phyloP scores from a whole-genome alignment of 345 rosid species.

The Microcos paniculata region DNA sequence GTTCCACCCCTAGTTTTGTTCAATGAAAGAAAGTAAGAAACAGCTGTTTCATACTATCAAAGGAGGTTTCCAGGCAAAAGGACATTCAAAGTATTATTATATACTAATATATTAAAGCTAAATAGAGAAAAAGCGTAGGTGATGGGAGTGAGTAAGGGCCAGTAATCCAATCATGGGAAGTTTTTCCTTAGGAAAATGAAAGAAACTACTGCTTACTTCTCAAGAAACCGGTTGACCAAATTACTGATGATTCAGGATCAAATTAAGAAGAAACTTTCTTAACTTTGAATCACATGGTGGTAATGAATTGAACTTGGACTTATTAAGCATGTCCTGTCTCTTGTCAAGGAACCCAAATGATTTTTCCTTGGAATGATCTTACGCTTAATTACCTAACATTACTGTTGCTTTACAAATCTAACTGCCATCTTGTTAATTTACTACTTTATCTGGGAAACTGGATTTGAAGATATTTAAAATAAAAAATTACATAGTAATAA shows the following conservation, averaged over 20 bases:
- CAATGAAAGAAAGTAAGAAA: not conserved
- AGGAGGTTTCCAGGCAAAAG: not conserved
- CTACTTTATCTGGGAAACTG: not conserved
- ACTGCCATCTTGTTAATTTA: not conserved
- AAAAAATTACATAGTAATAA: not conserved
- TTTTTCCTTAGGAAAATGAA: slow-evolving; percentile 43
- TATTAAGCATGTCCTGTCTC: not conserved
- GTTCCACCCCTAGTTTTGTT: not conserved
- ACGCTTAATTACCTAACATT: not conserved
- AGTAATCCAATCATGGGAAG: slow-evolving; percentile 7
- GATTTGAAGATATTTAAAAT: not conserved
- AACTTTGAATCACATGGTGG: not conserved
- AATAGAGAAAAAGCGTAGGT: not conserved
- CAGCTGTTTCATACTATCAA: not conserved
- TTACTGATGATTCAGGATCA: not conserved
- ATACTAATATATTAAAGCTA: not conserved
- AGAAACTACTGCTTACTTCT: slow-evolving; percentile 40
- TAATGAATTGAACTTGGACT: slow-evolving; percentile 6
- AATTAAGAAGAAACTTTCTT: not conserved
- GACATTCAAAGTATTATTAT: too few relatives aligned
- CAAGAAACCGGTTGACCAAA: slow-evolving; percentile 34
- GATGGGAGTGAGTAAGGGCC: not conserved
- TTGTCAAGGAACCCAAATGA: not conserved
- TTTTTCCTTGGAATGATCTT: not conserved
- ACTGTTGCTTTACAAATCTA: not conserved